These are phyloP conservation scores for Glycine latifolia DNA, from an alignment of 306 rosid species.

Conservation along the genomic window DNA sequence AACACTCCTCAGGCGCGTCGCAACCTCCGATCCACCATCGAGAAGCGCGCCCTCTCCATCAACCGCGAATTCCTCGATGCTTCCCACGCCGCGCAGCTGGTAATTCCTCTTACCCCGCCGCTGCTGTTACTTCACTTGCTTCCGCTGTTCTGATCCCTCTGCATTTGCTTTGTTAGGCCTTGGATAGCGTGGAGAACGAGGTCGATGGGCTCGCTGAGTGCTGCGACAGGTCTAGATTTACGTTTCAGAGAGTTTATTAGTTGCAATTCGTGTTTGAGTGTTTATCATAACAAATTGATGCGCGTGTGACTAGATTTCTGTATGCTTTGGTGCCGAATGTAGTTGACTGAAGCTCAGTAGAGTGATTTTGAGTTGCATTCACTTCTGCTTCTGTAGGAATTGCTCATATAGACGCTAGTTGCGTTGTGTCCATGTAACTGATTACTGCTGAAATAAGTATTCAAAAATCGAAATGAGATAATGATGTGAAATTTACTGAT, in stretches of 20 bases:
- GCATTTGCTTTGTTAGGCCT: slow-evolving; percentile 46
- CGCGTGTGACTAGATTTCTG: background rate
- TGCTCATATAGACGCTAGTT: background rate
- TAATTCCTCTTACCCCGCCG: background rate
- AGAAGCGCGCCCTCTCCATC: slow-evolving; percentile 84
- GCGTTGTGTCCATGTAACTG: background rate
- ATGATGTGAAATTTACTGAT: background rate
- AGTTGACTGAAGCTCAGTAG: slow-evolving; percentile 4
- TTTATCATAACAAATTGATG: slow-evolving; percentile 9
- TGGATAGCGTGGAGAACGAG: slow-evolving; percentile 90
- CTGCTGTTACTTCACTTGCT: slow-evolving; percentile 30
- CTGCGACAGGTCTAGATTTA: slow-evolving; percentile 74
- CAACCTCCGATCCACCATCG: slow-evolving; percentile 89
- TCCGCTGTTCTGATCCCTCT: background rate
- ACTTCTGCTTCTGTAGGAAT: slow-evolving; percentile 18
- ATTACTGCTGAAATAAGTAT: background rate
- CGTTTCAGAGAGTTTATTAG: background rate
- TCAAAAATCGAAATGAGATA: slow-evolving; percentile 1
- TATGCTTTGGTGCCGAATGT: slow-evolving; percentile 2
- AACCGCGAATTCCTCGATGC: slow-evolving; percentile 81
- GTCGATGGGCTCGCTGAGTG: slow-evolving; percentile 72
- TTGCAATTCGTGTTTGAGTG: slow-evolving; percentile 28
- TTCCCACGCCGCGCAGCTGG: slow-evolving; percentile 72
- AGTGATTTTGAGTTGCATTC: slow-evolving; percentile 32
- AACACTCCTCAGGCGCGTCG: slow-evolving; percentile 93